These are phyloP conservation scores for Paracoccidioides lutzii DNA, from an alignment of 2,329 filamentous ascomycete species.

Conservation along the genomic window DNA sequence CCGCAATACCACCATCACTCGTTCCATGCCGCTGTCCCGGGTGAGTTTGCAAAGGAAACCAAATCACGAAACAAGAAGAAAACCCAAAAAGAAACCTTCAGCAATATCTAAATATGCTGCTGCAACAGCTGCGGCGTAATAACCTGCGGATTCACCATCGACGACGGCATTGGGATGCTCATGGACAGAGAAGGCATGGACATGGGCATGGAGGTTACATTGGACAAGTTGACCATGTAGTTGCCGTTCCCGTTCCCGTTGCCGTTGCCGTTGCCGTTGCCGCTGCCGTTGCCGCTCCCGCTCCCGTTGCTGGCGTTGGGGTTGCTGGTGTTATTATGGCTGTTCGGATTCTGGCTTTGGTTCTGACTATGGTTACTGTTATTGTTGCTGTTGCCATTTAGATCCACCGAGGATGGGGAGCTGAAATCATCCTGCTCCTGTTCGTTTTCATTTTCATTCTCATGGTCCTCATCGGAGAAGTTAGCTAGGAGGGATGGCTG, in stretches of 20 bases:
- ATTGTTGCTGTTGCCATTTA: background rate
- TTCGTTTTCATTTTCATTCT: slow-evolving; percentile 80
- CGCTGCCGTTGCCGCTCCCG: background rate
- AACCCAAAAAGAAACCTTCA: background rate
- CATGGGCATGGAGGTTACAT: slow-evolving; percentile 24
- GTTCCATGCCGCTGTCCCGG: too few relatives aligned
- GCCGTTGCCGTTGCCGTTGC: background rate
- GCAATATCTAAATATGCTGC: slow-evolving; percentile 26
- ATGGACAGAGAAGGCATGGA: slow-evolving; percentile 19
- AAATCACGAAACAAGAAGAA: background rate
- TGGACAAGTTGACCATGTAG: slow-evolving; percentile 21
- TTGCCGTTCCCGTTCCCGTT: background rate
- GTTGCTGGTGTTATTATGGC: slow-evolving; percentile 9
- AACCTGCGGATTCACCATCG: slow-evolving; percentile 31
- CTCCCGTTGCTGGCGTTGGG: background rate
- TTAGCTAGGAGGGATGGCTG: background rate
- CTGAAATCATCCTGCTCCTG: slow-evolving; percentile 78
- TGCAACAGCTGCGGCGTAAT: slow-evolving; percentile 32
- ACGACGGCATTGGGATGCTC: slow-evolving; percentile 22
- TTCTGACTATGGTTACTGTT: background rate
- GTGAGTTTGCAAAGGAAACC: background rate
- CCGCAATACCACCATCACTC: too few relatives aligned
- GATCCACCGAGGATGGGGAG: slow-evolving; percentile 46
- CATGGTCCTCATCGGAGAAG: slow-evolving; percentile 63
- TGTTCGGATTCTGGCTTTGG: background rate